These are phyloP conservation scores for grape (Vitis vinifera) DNA, from an alignment of 164 flowering plant genomes.

Conservation along the genomic window DNA sequence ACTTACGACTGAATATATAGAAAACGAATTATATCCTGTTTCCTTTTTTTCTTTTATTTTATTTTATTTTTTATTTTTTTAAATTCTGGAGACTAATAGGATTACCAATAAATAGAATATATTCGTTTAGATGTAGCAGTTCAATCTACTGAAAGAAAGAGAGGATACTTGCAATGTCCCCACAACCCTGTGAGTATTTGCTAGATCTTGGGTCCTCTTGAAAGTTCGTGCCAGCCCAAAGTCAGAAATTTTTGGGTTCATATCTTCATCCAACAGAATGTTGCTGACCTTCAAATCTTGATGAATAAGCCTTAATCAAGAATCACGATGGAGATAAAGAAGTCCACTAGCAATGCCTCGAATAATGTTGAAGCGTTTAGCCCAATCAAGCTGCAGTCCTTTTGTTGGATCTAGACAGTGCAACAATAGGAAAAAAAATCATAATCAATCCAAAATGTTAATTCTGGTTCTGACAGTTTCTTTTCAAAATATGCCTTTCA, in stretches of 20 bases:
- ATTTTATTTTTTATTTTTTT: no score
- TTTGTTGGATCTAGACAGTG: slow-evolving; percentile 1
- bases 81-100: no score
- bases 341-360: slow-evolving; percentile 10
- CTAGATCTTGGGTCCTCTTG: slow-evolving; percentile 1
- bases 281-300: slow-evolving; percentile 15
- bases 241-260: slow-evolving; percentile 17
- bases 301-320: slow-evolving; percentile 12
- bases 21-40: no score
- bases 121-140: no score
- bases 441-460: not conserved
- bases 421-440: not conserved
- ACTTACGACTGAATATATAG: no score
- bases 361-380: slow-evolving; percentile 3
- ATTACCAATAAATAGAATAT: no score
- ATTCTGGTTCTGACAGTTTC: no score
- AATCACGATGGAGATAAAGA: slow-evolving; percentile 15
- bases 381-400: slow-evolving; percentile 3
- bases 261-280: slow-evolving; percentile 11
- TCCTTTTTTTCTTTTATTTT: no score
- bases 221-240: slow-evolving; percentile 13
- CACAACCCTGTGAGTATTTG: slow-evolving; percentile 8
- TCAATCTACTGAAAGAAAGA: no score
- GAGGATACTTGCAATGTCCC: slow-evolving; percentile 14
- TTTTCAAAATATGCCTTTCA: no score